Percentiles rank a stretch among this genome's conserved stretches.
These are phyloP conservation scores for Penicillium manginii DNA, from an alignment of 495 filamentous ascomycete species.

Conservation along the genomic window DNA sequence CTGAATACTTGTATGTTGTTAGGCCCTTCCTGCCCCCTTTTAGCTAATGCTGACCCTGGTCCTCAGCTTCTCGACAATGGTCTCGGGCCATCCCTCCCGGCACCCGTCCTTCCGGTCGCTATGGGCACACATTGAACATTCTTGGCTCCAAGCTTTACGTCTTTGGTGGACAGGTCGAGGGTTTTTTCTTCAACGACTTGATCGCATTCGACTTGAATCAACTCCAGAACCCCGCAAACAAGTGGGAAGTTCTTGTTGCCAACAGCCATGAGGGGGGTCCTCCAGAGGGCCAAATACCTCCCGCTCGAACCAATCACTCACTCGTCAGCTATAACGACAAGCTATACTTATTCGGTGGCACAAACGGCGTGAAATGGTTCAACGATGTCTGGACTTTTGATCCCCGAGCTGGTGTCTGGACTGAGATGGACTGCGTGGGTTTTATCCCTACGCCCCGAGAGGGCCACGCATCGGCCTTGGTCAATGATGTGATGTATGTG, in stretches of 20 bases:
- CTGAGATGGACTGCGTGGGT: slow-evolving; percentile 90
- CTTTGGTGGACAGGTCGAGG: slow-evolving; percentile 97
- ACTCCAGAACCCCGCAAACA: slow-evolving; percentile 81
- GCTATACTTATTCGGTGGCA: slow-evolving; percentile 96
- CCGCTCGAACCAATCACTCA: slow-evolving; percentile 92
- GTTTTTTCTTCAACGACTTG: slow-evolving; percentile 97
- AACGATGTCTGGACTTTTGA: slow-evolving; percentile 99
- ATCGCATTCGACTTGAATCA: slow-evolving; percentile 95
- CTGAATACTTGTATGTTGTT: slow-evolving; percentile 88
- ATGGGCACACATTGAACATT: slow-evolving; percentile 96
- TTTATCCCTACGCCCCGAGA: slow-evolving; percentile 93
- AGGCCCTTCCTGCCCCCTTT: neutral
- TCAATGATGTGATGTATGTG: slow-evolving; percentile 98
- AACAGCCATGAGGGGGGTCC: slow-evolving; percentile 72
- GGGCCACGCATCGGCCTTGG: slow-evolving; percentile 90
- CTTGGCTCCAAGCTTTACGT: slow-evolving; percentile 95
- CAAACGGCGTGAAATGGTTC: slow-evolving; percentile 93
- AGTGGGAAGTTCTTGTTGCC: slow-evolving; percentile 88
- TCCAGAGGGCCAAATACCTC: slow-evolving; percentile 72
- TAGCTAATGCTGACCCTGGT: slow-evolving; percentile 11
- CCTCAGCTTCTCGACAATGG: slow-evolving; percentile 93
- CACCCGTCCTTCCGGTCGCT: slow-evolving; percentile 82
- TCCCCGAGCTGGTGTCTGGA: slow-evolving; percentile 78
- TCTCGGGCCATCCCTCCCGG: slow-evolving; percentile 87
- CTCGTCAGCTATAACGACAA: slow-evolving; percentile 91